Evolutionary conservation across 495 filamentous ascomycete species (phyloP).

Genomic region (Penicillium nucicola): DNA sequence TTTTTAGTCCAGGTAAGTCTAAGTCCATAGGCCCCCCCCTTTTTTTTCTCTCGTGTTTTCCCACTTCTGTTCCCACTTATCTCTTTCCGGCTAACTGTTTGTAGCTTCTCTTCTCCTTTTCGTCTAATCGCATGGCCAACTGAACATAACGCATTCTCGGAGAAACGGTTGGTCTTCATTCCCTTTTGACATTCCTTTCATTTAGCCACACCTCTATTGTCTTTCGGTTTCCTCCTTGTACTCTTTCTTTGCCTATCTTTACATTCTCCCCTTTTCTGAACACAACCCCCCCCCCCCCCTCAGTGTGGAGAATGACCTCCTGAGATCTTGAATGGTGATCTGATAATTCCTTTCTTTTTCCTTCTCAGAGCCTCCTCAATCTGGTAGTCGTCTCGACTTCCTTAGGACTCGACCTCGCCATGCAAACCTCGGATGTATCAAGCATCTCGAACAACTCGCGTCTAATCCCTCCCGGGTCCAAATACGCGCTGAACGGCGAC

Average conservation of each 20-base stretch:
- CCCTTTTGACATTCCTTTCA: constrained; percentile 32
- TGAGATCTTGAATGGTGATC: constrained; percentile 11
- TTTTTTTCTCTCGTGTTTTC: constrained; percentile 25
- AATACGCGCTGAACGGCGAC: constrained; percentile 59
- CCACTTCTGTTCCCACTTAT: constrained; percentile 18
- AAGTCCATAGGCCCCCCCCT: constrained; percentile 31
- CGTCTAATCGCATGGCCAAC: constrained; percentile 16
- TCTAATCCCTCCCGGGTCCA: constrained; percentile 60
- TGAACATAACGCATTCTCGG: constrained; percentile 18
- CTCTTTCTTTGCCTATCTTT: constrained; percentile 55
- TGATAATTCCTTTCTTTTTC: constrained; percentile 3
- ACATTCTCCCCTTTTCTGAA: not conserved
- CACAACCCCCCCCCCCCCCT: too few relatives aligned
- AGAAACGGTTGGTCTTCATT: constrained; percentile 25
- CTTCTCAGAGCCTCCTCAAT: constrained; percentile 1
- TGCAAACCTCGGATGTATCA: constrained; percentile 75
- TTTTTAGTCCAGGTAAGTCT: constrained; percentile 17
- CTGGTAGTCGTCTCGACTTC: constrained; percentile 5
- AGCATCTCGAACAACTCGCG: constrained; percentile 52
- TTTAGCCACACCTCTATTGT: constrained; percentile 24
- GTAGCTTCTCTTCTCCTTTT: constrained; percentile 20
- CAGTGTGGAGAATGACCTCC: constrained; percentile 3
- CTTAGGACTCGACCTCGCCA: constrained; percentile 51
- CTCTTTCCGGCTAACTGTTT: constrained; percentile 27
- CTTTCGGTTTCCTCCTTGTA: constrained; percentile 27